A percentile compares a stretch with the other conserved stretches of the same genome.
phyloP scores from a whole-genome alignment of 805 yeast genomes.

The Grigorovia humatica region DNA sequence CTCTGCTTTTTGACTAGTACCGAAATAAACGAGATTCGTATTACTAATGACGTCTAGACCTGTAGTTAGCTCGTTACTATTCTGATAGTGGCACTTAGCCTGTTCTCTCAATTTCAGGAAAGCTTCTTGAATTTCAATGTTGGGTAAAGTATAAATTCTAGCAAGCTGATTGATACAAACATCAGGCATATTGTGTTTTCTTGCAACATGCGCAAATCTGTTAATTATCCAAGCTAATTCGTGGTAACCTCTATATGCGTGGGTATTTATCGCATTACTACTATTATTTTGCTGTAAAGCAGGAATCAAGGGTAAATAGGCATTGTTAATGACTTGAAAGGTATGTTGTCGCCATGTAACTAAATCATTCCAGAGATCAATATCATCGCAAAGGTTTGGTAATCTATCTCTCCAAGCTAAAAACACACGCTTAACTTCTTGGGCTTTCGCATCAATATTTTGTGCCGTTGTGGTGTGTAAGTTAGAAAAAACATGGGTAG shows the following conservation, averaged over 20 bases:
- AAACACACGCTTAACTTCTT: slow-evolving; percentile 84
- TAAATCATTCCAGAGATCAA: slow-evolving; percentile 92
- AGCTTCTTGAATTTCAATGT: slow-evolving; percentile 97
- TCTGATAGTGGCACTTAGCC: slow-evolving; percentile 94
- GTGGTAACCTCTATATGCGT: slow-evolving; percentile 95
- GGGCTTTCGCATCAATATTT: slow-evolving; percentile 84
- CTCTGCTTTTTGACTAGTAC: slow-evolving; percentile 96
- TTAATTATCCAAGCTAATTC: slow-evolving; percentile 99
- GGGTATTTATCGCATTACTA: slow-evolving; percentile 68
- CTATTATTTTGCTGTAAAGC: slow-evolving; percentile 64
- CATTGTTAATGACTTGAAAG: slow-evolving; percentile 89
- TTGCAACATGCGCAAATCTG: slow-evolving; percentile 95
- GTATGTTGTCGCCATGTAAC: slow-evolving; percentile 99
- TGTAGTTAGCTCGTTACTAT: slow-evolving; percentile 79
- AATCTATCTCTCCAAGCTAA: slow-evolving; percentile 98
- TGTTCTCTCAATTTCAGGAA: slow-evolving; percentile 91
- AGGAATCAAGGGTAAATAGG: slow-evolving; percentile 86
- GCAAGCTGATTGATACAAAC: slow-evolving; percentile 90
- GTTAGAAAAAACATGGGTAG: slow-evolving; percentile 84
- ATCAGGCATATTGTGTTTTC: slow-evolving; percentile 93
- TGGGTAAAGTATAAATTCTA: slow-evolving; percentile 89
- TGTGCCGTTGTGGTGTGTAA: slow-evolving; percentile 84
- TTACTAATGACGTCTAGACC: slow-evolving; percentile 95
- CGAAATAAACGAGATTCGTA: slow-evolving; percentile 91
- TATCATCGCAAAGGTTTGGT: slow-evolving; percentile 96